These are phyloP conservation scores for Thalia dealbata DNA, from an alignment of 176 grass and related monocot genomes.

Conservation along the genomic window DNA sequence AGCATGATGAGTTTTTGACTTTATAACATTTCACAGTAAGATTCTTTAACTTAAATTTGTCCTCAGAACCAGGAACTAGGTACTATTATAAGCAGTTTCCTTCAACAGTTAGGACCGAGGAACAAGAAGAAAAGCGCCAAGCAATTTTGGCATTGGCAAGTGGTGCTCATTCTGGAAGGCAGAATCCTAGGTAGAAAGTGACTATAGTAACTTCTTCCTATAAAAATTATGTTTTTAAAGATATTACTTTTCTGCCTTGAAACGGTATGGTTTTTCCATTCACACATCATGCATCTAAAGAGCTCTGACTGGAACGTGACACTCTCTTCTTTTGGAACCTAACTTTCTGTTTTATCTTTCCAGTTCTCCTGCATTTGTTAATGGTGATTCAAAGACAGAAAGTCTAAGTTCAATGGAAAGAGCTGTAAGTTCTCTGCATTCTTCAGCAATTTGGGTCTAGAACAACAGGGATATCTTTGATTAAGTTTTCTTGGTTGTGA, in stretches of 20 bases:
- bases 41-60: neutral
- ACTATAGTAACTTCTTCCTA: slow-evolving; percentile 3
- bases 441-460: neutral
- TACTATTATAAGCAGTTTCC: slow-evolving; percentile 77
- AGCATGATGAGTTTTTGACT: neutral
- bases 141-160: slow-evolving; percentile 58
- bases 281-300: neutral
- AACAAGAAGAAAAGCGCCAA: slow-evolving; percentile 90
- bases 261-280: neutral
- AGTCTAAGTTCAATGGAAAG: slow-evolving; percentile 93
- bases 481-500: slow-evolving; percentile 21
- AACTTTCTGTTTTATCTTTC: slow-evolving; percentile 39
- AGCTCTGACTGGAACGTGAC: neutral
- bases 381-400: slow-evolving; percentile 67
- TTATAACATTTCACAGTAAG: neutral
- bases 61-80: slow-evolving; percentile 42
- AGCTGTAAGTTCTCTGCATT: slow-evolving; percentile 49
- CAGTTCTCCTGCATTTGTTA: slow-evolving; percentile 37
- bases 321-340: slow-evolving; percentile 8
- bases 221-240: slow-evolving; percentile 9
- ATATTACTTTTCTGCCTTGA: too few species aligned
- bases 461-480: neutral
- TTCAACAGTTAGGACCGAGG: slow-evolving; percentile 84
- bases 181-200: slow-evolving; percentile 43
- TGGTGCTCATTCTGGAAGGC: slow-evolving; percentile 52